Base-by-base conservation (phyloP, 495 filamentous ascomycete species). In the Xylaria bambusicola region DNA sequence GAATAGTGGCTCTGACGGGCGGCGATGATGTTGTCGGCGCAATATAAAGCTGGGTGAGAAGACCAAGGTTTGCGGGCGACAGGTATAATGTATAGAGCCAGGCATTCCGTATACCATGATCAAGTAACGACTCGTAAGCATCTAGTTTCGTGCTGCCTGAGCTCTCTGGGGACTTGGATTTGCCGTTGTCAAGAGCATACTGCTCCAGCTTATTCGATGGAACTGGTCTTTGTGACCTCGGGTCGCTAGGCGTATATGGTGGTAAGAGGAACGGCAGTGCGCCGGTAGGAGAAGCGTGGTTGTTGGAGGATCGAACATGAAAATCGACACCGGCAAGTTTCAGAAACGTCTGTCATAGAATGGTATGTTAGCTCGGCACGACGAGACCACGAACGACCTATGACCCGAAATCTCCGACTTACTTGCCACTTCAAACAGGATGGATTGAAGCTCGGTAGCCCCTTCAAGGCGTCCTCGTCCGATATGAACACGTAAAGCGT, bases 381-480 rank as follows among this genome's bases (percentile, higher is more conserved):
- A 13, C 41, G 33, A 20, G 42, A 27, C 41, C 42, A 47, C 49
- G 44, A 38, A 20, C 20, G 8, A 38, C n/a, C 13, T 53, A 26
- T 36, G n/a, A 40, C 21, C 38, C 38, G 36, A 36, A 1, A 31
- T 24, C 1, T 44, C 33, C 36, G 5, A 80, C 86, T 48, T 67
- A 92, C 93, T 88, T 97, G 94, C 92, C 92, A 97, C 75, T 93
- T 97, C 62, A 98, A 79, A 80, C 94, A 98, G 63, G 84, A 84
- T 3, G 94, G 94, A 74, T 98, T 97, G 77, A 90, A 97, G 49
- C 89, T 93, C 20, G 92, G 91, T 23, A 77, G 71, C 12, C 86
- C 88, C 31, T 66, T 64, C 24, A 71, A 67, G 20, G 87, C 91
- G 60, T 86, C 88, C 24, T 79, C 73, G 1, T 85, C 80, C 12